Percentiles rank a stretch among this genome's conserved stretches.
phyloP scores from a whole-genome alignment of 1,284 basidiomycete genomes.

The Rhodotorula sp. region DNA sequence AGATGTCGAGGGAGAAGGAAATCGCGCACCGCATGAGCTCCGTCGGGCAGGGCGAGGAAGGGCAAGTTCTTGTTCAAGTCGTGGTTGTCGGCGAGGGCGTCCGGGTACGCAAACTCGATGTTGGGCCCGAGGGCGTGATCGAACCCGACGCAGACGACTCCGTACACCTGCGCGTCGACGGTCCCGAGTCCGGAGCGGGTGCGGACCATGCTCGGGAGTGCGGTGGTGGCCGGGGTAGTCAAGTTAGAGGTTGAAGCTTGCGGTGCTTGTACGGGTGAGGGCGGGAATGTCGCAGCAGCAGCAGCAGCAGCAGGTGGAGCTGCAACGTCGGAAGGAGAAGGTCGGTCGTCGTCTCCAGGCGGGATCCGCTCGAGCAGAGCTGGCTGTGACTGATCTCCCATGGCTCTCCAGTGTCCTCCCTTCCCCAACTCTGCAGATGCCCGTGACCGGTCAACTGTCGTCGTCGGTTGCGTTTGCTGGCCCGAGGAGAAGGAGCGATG shows the following conservation, averaged over 20 bases:
- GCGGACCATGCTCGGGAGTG: not conserved
- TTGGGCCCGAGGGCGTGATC: constrained; percentile 68
- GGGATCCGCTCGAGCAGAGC: not conserved
- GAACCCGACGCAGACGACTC: constrained; percentile 43
- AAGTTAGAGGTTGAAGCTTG: not conserved
- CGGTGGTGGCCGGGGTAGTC: not conserved
- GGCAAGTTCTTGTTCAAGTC: constrained; percentile 79
- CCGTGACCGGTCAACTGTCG: too few species aligned
- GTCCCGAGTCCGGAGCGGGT: constrained; percentile 1
- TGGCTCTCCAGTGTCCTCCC: too few species aligned
- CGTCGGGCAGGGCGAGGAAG: constrained; percentile 96
- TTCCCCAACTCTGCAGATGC: too few species aligned
- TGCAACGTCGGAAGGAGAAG: not conserved
- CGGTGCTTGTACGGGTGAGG: not conserved
- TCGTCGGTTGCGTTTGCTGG: not conserved
- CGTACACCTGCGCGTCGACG: constrained; percentile 14
- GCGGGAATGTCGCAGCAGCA: not conserved
- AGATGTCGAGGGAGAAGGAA: not conserved
- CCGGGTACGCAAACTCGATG: constrained; percentile 68
- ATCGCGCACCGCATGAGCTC: constrained; percentile 76
- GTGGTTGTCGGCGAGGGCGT: constrained; percentile 71
- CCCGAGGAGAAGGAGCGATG: not conserved
- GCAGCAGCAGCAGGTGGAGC: not conserved
- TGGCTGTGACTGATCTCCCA: too few species aligned
- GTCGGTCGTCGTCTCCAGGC: not conserved